Evolutionary conservation across 441 rosid genomes (phyloP).

Genomic region (Melianthus villosus): DNA sequence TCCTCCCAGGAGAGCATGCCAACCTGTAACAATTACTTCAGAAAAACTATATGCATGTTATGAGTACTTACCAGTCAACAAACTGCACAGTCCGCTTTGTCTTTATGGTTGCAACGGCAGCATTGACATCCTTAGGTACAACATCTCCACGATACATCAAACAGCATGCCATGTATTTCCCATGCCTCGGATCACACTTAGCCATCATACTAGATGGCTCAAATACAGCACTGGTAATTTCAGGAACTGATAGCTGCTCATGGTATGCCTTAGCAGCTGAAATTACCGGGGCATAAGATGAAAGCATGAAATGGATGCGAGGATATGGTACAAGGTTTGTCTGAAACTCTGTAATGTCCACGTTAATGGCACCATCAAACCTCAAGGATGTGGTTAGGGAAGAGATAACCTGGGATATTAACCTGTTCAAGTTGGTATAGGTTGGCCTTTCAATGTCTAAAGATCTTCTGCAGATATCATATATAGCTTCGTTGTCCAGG

Average conservation of each 20-base stretch:
- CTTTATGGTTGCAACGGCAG: constrained; percentile 59
- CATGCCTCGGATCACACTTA: constrained; percentile 73
- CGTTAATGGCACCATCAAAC: constrained; percentile 78
- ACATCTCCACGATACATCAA: constrained; percentile 76
- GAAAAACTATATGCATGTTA: not conserved
- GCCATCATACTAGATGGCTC: constrained; percentile 79
- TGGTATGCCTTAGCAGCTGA: constrained; percentile 70
- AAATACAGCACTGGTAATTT: constrained; percentile 59
- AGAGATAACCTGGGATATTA: constrained; percentile 58
- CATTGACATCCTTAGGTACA: constrained; percentile 71
- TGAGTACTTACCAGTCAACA: constrained; percentile 57
- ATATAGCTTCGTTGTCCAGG: constrained; percentile 69
- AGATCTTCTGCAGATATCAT: constrained; percentile 65
- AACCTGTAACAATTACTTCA: not conserved
- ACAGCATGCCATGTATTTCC: constrained; percentile 75
- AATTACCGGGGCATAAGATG: constrained; percentile 72
- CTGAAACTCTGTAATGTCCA: constrained; percentile 65
- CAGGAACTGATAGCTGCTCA: constrained; percentile 66
- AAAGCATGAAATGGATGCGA: constrained; percentile 75
- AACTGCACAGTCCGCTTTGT: constrained; percentile 62
- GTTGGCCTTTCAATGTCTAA: constrained; percentile 66
- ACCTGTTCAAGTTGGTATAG: constrained; percentile 58
- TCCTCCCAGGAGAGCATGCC: not conserved
- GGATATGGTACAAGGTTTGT: constrained; percentile 85
- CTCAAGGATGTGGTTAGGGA: constrained; percentile 65